Evolutionary conservation across 225 moss, liverwort and hornwort species (phyloP).

Genomic region (Pseudisothecium myosuroides): DNA sequence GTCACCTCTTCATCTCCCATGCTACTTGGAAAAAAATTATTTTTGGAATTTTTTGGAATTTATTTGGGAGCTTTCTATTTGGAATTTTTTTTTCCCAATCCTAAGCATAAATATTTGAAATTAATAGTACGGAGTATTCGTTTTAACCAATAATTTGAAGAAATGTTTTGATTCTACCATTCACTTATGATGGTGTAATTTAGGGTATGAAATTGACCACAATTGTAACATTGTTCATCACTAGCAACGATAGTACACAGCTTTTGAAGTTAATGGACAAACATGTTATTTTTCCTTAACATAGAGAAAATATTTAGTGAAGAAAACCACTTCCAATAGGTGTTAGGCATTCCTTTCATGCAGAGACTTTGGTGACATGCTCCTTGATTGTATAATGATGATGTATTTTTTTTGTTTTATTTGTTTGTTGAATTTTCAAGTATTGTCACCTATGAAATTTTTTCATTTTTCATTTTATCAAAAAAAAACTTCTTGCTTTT

Average conservation of each 20-base stretch:
- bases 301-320: no score
- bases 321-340: background rate
- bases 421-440: background rate
- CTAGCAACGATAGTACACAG: accelerated
- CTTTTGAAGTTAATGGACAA: background rate
- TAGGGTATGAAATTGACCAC: background rate
- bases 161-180: background rate
- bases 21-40: background rate
- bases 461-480: background rate
- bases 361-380: background rate
- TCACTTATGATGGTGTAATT: background rate
- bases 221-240: accelerated
- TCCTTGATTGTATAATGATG: background rate
- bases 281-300: background rate
- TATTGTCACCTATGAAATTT: background rate
- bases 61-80: background rate
- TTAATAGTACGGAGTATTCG: background rate
- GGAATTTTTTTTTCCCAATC: background rate
- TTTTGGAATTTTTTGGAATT: no score
- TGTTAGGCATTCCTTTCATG: accelerated
- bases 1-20: background rate
- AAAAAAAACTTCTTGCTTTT: accelerated
- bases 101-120: background rate
- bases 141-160: no score
- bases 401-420: background rate